These are phyloP conservation scores for Zasmidium cellare DNA, from an alignment of 2,329 filamentous ascomycete genomes.

Conservation along the genomic window DNA sequence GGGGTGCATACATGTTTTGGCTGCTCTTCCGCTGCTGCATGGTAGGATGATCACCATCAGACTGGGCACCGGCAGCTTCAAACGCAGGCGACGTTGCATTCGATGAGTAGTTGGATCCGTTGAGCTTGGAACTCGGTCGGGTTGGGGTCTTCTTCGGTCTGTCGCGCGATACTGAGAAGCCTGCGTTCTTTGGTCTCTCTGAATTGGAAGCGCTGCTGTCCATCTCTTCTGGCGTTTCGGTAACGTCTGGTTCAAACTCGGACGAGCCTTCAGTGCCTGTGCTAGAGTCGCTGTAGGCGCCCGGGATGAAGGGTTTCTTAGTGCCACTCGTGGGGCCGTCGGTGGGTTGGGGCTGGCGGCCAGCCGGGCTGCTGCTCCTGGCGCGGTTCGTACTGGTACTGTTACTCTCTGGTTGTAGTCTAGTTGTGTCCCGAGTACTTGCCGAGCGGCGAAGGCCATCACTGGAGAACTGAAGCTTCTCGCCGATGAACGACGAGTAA, in stretches of 20 bases:
- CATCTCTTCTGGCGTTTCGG: slow-evolving; percentile 12
- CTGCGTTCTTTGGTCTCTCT: slow-evolving; percentile 11
- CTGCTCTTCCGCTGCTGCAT: slow-evolving; percentile 32
- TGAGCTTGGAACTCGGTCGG: slow-evolving; percentile 31
- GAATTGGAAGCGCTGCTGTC: slow-evolving; percentile 8
- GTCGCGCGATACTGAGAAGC: slow-evolving; percentile 4
- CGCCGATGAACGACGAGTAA: slow-evolving; percentile 56
- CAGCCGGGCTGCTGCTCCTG: slow-evolving; percentile 9
- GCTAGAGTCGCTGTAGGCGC: slow-evolving; percentile 4
- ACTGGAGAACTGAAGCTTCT: slow-evolving; percentile 57
- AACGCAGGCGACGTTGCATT: not conserved
- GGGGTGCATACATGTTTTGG: slow-evolving; percentile 34
- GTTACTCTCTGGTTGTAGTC: slow-evolving; percentile 24
- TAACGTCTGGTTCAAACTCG: slow-evolving; percentile 12
- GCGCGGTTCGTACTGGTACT: slow-evolving; percentile 28
- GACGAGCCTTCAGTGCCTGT: slow-evolving; percentile 26
- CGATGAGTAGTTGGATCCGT: slow-evolving; percentile 13
- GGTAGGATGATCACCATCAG: slow-evolving; percentile 22
- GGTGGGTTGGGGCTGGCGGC: slow-evolving; percentile 1
- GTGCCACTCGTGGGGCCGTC: not conserved
- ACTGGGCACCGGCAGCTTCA: slow-evolving; percentile 12
- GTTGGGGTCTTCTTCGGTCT: slow-evolving; percentile 35
- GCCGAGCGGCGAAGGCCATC: slow-evolving; percentile 54
- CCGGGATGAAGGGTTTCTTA: slow-evolving; percentile 18
- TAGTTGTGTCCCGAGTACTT: slow-evolving; percentile 50